Conservation (phyloP, 1,139 yeast species). For the Hanseniaspora gamundiae region DNA sequence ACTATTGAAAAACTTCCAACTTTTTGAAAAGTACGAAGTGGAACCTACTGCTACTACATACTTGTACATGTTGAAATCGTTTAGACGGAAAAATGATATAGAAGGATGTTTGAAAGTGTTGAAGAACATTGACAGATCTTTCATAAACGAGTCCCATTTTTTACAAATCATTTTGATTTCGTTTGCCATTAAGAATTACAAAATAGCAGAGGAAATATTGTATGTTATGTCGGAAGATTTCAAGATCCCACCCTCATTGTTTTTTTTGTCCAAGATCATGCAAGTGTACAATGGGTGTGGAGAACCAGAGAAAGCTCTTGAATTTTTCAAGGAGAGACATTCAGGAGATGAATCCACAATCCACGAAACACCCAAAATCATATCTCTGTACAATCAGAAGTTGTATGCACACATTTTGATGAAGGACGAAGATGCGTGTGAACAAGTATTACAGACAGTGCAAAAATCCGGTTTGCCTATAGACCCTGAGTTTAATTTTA, state of each 20-base stretch:
- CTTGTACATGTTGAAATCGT: slow-evolving; percentile 30
- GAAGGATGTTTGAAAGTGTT: slow-evolving; percentile 33
- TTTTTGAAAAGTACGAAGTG: slow-evolving; percentile 28
- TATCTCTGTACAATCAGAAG: slow-evolving; percentile 16
- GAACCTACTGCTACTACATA: slow-evolving; percentile 30
- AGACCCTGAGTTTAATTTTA: slow-evolving; percentile 15
- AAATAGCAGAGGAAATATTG: slow-evolving; percentile 25
- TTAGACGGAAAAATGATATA: slow-evolving; percentile 30
- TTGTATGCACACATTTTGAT: slow-evolving; percentile 14
- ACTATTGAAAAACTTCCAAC: slow-evolving; percentile 33
- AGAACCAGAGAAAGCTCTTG: slow-evolving; percentile 13
- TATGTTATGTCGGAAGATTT: slow-evolving; percentile 19
- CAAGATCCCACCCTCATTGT: slow-evolving; percentile 20
- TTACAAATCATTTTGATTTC: slow-evolving; percentile 24
- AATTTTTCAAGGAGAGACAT: slow-evolving; percentile 13
- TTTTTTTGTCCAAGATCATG: slow-evolving; percentile 19
- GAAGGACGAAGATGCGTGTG: slow-evolving; percentile 12
- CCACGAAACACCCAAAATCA: slow-evolving; percentile 5
- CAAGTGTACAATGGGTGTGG: slow-evolving; percentile 17
- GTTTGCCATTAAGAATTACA: slow-evolving; percentile 24
- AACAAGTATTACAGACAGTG: slow-evolving; percentile 12
- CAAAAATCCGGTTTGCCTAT: slow-evolving; percentile 7
- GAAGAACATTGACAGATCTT: slow-evolving; percentile 23
- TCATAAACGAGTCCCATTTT: slow-evolving; percentile 19
- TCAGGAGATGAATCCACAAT: not conserved